Base-by-base conservation (phyloP, 2,329 filamentous ascomycete species). In the Colletotrichum lupini region DNA sequence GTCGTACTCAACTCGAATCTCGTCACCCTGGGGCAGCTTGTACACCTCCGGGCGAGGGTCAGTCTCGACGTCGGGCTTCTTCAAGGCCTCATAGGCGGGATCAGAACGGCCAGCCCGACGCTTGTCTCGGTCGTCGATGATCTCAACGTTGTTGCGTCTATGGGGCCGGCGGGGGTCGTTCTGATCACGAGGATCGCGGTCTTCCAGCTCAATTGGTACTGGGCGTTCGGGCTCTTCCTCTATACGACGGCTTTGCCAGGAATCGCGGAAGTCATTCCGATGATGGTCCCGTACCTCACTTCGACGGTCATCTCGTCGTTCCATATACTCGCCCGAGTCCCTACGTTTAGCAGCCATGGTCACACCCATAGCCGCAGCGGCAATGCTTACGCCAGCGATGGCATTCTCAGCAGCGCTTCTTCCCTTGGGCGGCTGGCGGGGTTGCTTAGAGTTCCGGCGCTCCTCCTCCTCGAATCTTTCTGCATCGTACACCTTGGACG, bases 401-500 rank as follows among this genome's bases (percentile, higher is more conserved):
- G 86, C 86, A 61, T 83, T 81, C 76, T 84, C 82, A n/a, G 82
- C 82, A 66, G 87, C 79, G 30, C 80, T 81, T 74, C 80, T 84
- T 11, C 82, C 81, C 49, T 84, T 81, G n/a, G 83, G 81, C 37
- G 79, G 77, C 46, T 78, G 79, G 49, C 77, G 79, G 22, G 76
- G 70, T 22, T 76, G 68, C 65, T 80, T 81, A 12, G 80, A 77
- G 19, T 78, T 81, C 37, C 79, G 81, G 46, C 77, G 80, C 35
- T 83, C 84, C 63, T 81, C 78, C 42, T 49, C 85, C 32, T 83
- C 82, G 32, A 82, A 75, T 58, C 80, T 83, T 52, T 84, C 82
- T 42, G 87, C 84, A 60, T 91, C 88, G 77, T 94, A 94, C 1
- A 95, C 87, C 22, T 89, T 89, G 74, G 89, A 89, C 49, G 92